phyloP scores from a whole-genome alignment of 768 basidiomycete species.

The Boletellus ananiceps region DNA sequence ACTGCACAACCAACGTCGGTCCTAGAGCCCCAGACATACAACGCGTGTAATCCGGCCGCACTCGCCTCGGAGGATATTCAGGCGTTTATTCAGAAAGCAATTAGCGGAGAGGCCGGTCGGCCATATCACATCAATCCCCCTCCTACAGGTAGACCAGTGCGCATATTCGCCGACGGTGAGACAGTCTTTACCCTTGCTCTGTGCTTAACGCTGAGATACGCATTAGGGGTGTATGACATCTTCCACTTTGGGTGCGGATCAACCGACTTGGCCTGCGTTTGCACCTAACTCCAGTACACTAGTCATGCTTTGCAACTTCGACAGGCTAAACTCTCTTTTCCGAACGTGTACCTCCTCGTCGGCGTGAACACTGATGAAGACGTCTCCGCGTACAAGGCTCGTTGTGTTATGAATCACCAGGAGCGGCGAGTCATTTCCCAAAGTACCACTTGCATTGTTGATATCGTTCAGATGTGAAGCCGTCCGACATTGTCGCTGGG shows the following conservation, averaged over 20 bases:
- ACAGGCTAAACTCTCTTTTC: constrained; percentile 93
- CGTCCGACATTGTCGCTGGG: constrained; percentile 96
- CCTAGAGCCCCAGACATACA: constrained; percentile 38
- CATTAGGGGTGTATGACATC: constrained; percentile 87
- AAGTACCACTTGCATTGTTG: background rate
- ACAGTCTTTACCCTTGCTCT: background rate
- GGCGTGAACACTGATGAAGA: constrained; percentile 92
- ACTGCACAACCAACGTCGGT: constrained; percentile 32
- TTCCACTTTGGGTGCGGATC: constrained; percentile 86
- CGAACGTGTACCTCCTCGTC: constrained; percentile 82
- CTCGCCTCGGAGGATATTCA: constrained; percentile 77
- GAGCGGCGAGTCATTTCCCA: constrained; percentile 55
- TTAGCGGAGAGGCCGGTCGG: constrained; percentile 62
- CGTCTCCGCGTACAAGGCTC: constrained; percentile 73
- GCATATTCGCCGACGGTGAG: constrained; percentile 92
- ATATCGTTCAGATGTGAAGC: constrained; percentile 63
- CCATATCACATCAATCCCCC: constrained; percentile 85
- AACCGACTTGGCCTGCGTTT: background rate
- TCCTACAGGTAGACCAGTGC: constrained; percentile 70
- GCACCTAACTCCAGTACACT: constrained; percentile 8
- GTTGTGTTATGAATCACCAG: constrained; percentile 80
- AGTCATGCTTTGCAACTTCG: constrained; percentile 94
- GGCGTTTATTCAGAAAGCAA: constrained; percentile 67
- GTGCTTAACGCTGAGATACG: background rate
- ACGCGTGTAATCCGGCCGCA: constrained; percentile 57